Evolutionary conservation across 2,329 filamentous ascomycete species (phyloP), one percentile per base, ranked within the genome.

Genomic region (Epichloe coenophiala): DNA sequence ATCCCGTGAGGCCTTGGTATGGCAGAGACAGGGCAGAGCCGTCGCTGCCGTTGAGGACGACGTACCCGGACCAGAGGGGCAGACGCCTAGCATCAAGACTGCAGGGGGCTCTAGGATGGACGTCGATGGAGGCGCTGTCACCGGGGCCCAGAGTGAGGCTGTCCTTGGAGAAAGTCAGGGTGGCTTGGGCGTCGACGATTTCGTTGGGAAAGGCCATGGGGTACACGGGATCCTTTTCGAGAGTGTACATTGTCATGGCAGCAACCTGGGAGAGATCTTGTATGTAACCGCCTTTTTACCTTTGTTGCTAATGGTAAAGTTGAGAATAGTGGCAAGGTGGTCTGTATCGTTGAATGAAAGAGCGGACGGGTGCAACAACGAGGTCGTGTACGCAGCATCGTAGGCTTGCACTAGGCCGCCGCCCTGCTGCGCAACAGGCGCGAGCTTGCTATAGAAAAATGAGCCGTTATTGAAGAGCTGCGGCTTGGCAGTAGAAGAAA

Each of bases 301-400:
- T 7, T 68, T 67, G 66, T 84, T 84, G 57, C 63, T 69, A 54
- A 84, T 69, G 36, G 67, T 72, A 58, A 84, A 78, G 56, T 72
- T 71, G 41, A 71, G 64, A 1, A 66, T 67, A 5, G 66, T 61
- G 42, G 63, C 59, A 53, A 80, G 73, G 67, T 82, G 59, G 55
- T 77, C 75, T 0, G 78, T 80, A 59, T 84, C 80, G 59, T 83
- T 83, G 65, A 83, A 81, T 2, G 76, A 71, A 8, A 84, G 64
- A 59, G 72, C 77, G 15, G 75, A 75, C 7, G 70, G 71, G 56
- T 71, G 73, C 19, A 83, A 63, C 11, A 76, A 58, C 2, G 73
- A 72, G 3, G 70, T 76, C 12, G 74, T 67, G 54, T 75, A 71
- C 2, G 78, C 75, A 3, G 78, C 76, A 50, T 80, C 75, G 55